These are phyloP conservation scores for Colletotrichum incanum DNA, from an alignment of 2,329 filamentous ascomycete genomes.

Conservation along the genomic window DNA sequence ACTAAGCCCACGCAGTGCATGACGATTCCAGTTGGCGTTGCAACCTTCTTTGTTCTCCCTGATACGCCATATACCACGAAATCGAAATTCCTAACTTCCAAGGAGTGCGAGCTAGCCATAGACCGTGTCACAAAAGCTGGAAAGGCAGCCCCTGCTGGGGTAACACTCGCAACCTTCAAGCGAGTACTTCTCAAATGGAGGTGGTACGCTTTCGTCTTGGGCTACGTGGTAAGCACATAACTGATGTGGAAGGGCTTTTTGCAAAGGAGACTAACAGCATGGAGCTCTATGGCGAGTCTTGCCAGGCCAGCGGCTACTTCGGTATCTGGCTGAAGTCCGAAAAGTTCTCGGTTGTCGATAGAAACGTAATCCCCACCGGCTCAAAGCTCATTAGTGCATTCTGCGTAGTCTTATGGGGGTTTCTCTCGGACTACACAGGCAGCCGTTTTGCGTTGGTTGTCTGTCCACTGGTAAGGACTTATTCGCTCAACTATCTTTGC, in stretches of 20 bases:
- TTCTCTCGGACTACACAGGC: slow-evolving; percentile 44
- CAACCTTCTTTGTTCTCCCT: slow-evolving; percentile 33
- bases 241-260: neutral
- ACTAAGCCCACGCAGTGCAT: slow-evolving; percentile 20
- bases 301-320: slow-evolving; percentile 40
- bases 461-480: slow-evolving; percentile 12
- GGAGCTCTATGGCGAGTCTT: slow-evolving; percentile 34
- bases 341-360: slow-evolving; percentile 46
- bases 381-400: slow-evolving; percentile 45
- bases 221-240: slow-evolving; percentile 41
- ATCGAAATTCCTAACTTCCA: slow-evolving; percentile 19
- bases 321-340: slow-evolving; percentile 48
- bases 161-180: slow-evolving; percentile 43
- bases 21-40: slow-evolving; percentile 45
- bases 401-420: slow-evolving; percentile 45
- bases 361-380: slow-evolving; percentile 47
- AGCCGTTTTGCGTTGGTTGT: slow-evolving; percentile 26
- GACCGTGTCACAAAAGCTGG: slow-evolving; percentile 37
- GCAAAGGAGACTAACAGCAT: neutral
- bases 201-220: slow-evolving; percentile 44
- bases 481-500: rapidly evolving
- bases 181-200: slow-evolving; percentile 42
- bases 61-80: slow-evolving; percentile 35
- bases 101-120: slow-evolving; percentile 34
- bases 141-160: slow-evolving; percentile 37